Conservation (phyloP, 208 protist genomes). For the Vickermania spadyakhi region DNA sequence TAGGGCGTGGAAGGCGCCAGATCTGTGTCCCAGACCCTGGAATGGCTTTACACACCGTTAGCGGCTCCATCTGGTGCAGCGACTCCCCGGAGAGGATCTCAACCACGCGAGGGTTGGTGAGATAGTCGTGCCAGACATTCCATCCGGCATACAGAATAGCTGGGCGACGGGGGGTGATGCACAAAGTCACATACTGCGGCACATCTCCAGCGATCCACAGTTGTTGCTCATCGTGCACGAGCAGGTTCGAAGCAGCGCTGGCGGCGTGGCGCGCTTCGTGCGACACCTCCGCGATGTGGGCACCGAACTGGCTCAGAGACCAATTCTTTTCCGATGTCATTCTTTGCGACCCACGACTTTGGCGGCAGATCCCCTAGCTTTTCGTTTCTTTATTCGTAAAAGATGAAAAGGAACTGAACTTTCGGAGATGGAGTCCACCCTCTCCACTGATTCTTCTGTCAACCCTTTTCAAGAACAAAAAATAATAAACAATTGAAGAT, state of each 20-base stretch:
- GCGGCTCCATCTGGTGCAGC: constrained; percentile 18
- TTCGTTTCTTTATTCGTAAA: too few relatives aligned
- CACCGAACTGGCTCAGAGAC: constrained; percentile 38
- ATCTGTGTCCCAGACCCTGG: constrained; percentile 75
- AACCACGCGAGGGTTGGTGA: constrained; percentile 74
- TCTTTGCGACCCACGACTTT: too few relatives aligned
- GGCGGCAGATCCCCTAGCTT: too few relatives aligned
- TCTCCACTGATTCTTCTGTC: too few relatives aligned
- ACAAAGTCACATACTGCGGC: constrained; percentile 71
- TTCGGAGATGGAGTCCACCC: too few relatives aligned
- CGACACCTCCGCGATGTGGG: constrained; percentile 55
- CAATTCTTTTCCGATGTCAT: constrained; percentile 57
- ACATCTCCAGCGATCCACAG: constrained; percentile 77
- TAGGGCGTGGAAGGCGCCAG: constrained; percentile 61
- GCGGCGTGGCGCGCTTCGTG: constrained; percentile 42
- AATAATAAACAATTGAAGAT: too few relatives aligned
- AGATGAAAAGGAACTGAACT: too few relatives aligned
- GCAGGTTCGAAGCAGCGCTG: constrained; percentile 58
- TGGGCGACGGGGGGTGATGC: constrained; percentile 34
- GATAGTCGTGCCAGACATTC: constrained; percentile 82
- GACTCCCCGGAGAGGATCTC: constrained; percentile 59
- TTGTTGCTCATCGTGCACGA: constrained; percentile 43
- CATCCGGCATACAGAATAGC: constrained; percentile 70
- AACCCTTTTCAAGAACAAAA: too few relatives aligned
- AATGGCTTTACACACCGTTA: constrained; percentile 65